phyloP scores from a whole-genome alignment of 208 protist genomes.

The Trypanosoma rangeli region DNA sequence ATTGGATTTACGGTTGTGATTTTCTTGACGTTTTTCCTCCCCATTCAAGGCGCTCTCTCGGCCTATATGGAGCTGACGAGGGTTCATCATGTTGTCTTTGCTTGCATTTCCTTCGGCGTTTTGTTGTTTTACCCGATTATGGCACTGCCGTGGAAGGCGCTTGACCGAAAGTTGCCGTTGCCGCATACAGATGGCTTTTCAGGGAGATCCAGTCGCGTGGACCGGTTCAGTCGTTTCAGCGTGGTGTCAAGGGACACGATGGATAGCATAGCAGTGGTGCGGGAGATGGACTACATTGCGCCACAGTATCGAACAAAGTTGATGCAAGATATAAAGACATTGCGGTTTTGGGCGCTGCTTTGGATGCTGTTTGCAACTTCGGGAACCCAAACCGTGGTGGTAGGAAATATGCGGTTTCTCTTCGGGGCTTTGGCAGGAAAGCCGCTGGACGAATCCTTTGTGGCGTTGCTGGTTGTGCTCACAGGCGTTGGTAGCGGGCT shows the following conservation, averaged over 20 bases:
- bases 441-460: conserved; percentile 38
- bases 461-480: conserved; percentile 30
- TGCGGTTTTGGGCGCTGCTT: conserved; percentile 16
- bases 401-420: conserved; percentile 25
- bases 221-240: neutral
- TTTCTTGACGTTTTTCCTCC: conserved; percentile 65
- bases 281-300: conserved; percentile 25
- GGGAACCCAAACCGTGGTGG: conserved; percentile 17
- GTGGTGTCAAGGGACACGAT: neutral
- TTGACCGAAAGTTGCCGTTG: conserved; percentile 28
- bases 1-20: conserved; percentile 60
- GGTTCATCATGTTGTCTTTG: conserved; percentile 38
- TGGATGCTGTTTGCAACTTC: conserved; percentile 20
- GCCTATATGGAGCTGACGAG: conserved; percentile 38
- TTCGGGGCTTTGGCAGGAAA: conserved; percentile 17
- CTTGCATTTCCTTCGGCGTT: conserved; percentile 35
- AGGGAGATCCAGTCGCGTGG: neutral
- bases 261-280: neutral
- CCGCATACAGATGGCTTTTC: neutral
- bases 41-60: conserved; percentile 49
- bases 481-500: conserved; percentile 32
- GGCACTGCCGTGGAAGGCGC: conserved; percentile 48
- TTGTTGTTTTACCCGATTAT: conserved; percentile 41
- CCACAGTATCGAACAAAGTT: conserved; percentile 30
- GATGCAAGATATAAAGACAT: conserved; percentile 14